A percentile compares a stretch with the other conserved stretches of the same genome.
Conservation (phyloP, 2,329 filamentous ascomycete genomes). For the Alternaria consortialis region DNA sequence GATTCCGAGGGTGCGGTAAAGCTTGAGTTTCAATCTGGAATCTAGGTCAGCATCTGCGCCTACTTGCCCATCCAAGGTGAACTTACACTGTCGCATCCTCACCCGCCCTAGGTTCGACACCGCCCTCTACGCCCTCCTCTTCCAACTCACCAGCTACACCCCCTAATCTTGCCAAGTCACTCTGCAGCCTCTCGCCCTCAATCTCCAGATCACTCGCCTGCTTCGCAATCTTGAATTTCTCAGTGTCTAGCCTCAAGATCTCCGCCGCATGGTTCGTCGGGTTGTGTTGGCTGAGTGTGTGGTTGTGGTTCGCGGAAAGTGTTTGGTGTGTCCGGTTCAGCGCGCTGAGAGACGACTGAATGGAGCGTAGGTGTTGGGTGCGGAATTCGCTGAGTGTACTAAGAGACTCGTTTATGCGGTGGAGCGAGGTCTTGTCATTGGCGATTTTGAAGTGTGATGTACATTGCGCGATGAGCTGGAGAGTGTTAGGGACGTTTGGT, state of each 20-base stretch:
- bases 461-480: slow-evolving; percentile 87
- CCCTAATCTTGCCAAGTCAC: slow-evolving; percentile 77
- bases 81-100: slow-evolving; percentile 61
- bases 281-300: slow-evolving; percentile 78
- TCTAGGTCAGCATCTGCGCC: neutral
- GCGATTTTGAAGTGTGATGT: slow-evolving; percentile 94
- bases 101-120: slow-evolving; percentile 59
- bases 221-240: slow-evolving; percentile 96
- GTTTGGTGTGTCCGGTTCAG: slow-evolving; percentile 80
- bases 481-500: slow-evolving; percentile 23
- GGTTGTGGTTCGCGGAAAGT: slow-evolving; percentile 77
- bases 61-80: neutral
- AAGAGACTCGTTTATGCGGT: slow-evolving; percentile 84
- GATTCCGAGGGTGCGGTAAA: slow-evolving; percentile 90
- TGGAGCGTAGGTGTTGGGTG: slow-evolving; percentile 69
- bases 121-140: slow-evolving; percentile 84
- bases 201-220: slow-evolving; percentile 87
- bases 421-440: slow-evolving; percentile 84
- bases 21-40: slow-evolving; percentile 78
- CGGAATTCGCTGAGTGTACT: slow-evolving; percentile 85
- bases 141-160: slow-evolving; percentile 83
- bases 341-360: slow-evolving; percentile 55
- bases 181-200: slow-evolving; percentile 89
- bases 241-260: slow-evolving; percentile 87
- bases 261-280: slow-evolving; percentile 80